Evolutionary conservation across 371 early-diverging fungal genomes (phyloP).

Genomic region (Saksenaea vasiformis): DNA sequence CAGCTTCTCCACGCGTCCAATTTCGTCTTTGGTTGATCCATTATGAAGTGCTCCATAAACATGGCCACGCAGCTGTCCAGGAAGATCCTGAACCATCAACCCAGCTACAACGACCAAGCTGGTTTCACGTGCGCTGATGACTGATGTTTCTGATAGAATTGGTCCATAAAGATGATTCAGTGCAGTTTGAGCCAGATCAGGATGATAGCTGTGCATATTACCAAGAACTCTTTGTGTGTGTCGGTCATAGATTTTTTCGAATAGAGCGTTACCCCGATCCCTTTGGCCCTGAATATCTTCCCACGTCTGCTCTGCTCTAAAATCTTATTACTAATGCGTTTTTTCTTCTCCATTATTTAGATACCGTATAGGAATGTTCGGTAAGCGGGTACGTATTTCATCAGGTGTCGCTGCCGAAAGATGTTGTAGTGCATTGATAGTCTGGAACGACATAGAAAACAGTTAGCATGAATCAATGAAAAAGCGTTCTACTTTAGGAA

Average conservation of each 20-base stretch:
- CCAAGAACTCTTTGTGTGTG: neutral
- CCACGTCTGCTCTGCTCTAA: neutral
- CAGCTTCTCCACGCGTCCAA: neutral
- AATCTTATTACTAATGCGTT: neutral
- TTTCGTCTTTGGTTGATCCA: constrained; percentile 1
- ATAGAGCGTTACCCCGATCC: neutral
- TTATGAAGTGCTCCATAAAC: constrained; percentile 4
- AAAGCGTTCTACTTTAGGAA: constrained; percentile 29
- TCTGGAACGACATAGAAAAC: constrained; percentile 14
- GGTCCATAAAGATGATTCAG: neutral
- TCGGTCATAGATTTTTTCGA: constrained; percentile 6
- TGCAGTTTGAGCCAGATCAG: neutral
- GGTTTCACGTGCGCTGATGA: neutral
- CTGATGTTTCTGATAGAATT: neutral
- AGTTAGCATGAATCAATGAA: neutral
- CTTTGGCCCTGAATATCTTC: constrained; percentile 3
- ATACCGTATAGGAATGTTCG: neutral
- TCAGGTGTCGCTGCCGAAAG: constrained; percentile 26
- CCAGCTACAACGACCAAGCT: constrained; percentile 2
- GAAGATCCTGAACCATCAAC: neutral
- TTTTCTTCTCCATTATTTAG: neutral
- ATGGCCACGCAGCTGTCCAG: neutral
- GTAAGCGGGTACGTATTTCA: constrained; percentile 2
- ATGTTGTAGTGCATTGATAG: constrained; percentile 37
- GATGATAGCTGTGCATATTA: neutral